A percentile compares a stretch with the other conserved stretches of the same genome.
Evolutionary conservation across 768 basidiomycete genomes (phyloP).

Genomic region (Collybia nuda): DNA sequence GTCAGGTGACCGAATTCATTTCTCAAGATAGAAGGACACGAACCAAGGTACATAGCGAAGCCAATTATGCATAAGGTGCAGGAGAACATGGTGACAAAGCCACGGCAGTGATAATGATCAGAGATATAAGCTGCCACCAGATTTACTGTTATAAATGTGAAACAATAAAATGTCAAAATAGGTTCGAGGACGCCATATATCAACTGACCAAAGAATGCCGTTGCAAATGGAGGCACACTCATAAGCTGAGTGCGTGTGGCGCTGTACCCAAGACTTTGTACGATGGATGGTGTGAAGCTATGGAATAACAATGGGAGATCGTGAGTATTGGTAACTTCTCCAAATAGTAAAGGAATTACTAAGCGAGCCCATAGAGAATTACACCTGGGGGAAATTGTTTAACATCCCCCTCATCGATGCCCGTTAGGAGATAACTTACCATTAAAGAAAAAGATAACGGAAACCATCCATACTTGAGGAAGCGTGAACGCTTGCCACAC

Average conservation of each 20-base stretch:
- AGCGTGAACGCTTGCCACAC: slow-evolving; percentile 45
- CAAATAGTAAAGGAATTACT: slow-evolving; percentile 29
- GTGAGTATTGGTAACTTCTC: neutral
- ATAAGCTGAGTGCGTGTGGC: slow-evolving; percentile 56
- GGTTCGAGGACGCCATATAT: neutral
- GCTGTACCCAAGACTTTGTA: slow-evolving; percentile 59
- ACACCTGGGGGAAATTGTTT: neutral
- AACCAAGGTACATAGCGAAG: slow-evolving; percentile 56
- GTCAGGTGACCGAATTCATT: too few species aligned
- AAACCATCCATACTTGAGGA: slow-evolving; percentile 55
- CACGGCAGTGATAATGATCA: slow-evolving; percentile 52
- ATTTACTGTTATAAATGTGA: slow-evolving; percentile 19
- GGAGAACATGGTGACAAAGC: slow-evolving; percentile 41
- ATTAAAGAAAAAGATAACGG: slow-evolving; percentile 49
- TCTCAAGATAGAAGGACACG: slow-evolving; percentile 7
- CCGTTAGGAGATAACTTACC: slow-evolving; percentile 29
- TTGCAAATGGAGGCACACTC: slow-evolving; percentile 57
- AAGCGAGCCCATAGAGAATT: slow-evolving; percentile 23
- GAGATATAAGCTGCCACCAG: slow-evolving; percentile 45
- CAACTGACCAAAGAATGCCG: slow-evolving; percentile 46
- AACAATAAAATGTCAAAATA: neutral
- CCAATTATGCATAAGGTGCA: slow-evolving; percentile 44
- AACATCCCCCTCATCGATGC: neutral
- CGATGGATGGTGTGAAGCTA: slow-evolving; percentile 74
- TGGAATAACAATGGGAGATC: neutral